Evolutionary conservation across 78 protist species (phyloP).

Genomic region (Protostelium mycophagum): DNA sequence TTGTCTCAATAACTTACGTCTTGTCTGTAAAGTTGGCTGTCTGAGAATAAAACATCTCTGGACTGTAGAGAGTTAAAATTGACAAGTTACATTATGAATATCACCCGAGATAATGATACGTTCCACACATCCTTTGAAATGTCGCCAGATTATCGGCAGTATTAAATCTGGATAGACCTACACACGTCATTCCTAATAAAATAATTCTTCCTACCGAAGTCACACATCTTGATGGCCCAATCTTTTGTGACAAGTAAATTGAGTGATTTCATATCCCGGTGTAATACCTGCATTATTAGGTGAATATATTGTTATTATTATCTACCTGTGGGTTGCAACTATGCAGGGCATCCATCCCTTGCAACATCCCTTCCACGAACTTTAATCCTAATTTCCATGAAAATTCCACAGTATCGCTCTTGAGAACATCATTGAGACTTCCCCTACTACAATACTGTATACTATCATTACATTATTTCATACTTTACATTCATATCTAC

Average conservation of each 20-base stretch:
- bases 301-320: background rate
- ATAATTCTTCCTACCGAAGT: conserved; percentile 8
- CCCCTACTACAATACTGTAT: conserved; percentile 32
- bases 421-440: conserved; percentile 50
- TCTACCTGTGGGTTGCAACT: conserved; percentile 32
- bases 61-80: background rate
- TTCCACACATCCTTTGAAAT: conserved; percentile 47
- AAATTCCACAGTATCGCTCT: conserved; percentile 22
- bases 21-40: background rate
- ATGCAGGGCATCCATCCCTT: conserved; percentile 47
- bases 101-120: conserved; percentile 11
- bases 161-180: conserved; percentile 54
- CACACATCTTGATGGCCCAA: conserved; percentile 61
- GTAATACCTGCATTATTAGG: conserved; percentile 18
- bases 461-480: background rate
- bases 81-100: background rate
- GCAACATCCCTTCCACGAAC: conserved; percentile 40
- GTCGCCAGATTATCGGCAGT: conserved; percentile 62
- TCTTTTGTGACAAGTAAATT: conserved; percentile 60
- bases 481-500: background rate
- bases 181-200: background rate
- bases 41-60: background rate
- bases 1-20: background rate
- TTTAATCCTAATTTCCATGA: conserved; percentile 46
- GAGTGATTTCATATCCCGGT: conserved; percentile 53